A percentile compares a stretch with the other conserved stretches of the same genome.
These are phyloP conservation scores for Podospora sp. DNA, from an alignment of 495 filamentous ascomycete species.

Conservation along the genomic window DNA sequence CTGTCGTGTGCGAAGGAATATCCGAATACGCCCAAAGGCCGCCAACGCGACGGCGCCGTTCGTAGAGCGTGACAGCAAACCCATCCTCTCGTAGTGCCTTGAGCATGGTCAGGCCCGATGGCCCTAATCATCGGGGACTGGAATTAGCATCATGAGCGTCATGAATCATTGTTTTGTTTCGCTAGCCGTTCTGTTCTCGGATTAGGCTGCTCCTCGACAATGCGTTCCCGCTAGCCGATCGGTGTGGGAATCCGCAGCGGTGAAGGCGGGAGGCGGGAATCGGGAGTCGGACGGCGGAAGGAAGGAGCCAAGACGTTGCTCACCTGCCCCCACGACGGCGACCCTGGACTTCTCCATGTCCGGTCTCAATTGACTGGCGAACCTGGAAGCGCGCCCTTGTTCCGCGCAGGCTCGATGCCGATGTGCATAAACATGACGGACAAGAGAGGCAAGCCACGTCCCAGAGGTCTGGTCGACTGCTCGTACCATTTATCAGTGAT, in stretches of 20 bases:
- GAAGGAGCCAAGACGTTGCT: slow-evolving; percentile 9
- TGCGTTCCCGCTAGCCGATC: too few relatives aligned
- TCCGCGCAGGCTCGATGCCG: background rate
- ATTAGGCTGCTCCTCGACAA: background rate
- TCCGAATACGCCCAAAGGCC: slow-evolving; percentile 45
- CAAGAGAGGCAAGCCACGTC: background rate
- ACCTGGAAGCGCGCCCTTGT: background rate
- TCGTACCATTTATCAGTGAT: background rate
- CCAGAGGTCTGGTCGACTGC: background rate
- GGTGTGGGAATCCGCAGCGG: too few relatives aligned
- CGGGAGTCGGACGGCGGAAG: background rate
- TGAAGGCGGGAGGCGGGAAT: background rate
- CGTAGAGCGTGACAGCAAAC: slow-evolving; percentile 40
- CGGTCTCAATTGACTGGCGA: background rate
- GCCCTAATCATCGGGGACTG: slow-evolving; percentile 24
- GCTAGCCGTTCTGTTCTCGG: slow-evolving; percentile 8
- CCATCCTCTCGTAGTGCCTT: slow-evolving; percentile 44
- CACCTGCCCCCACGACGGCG: slow-evolving; percentile 39
- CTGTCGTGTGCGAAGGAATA: slow-evolving; percentile 33
- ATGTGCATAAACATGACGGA: background rate
- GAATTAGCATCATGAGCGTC: background rate
- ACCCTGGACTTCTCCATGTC: slow-evolving; percentile 29
- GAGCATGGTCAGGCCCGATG: slow-evolving; percentile 39
- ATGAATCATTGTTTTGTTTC: slow-evolving; percentile 8
- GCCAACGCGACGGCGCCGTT: slow-evolving; percentile 38